phyloP scores from a whole-genome alignment of 352 stramenopile species.

The Pythium aphanidermatum region DNA sequence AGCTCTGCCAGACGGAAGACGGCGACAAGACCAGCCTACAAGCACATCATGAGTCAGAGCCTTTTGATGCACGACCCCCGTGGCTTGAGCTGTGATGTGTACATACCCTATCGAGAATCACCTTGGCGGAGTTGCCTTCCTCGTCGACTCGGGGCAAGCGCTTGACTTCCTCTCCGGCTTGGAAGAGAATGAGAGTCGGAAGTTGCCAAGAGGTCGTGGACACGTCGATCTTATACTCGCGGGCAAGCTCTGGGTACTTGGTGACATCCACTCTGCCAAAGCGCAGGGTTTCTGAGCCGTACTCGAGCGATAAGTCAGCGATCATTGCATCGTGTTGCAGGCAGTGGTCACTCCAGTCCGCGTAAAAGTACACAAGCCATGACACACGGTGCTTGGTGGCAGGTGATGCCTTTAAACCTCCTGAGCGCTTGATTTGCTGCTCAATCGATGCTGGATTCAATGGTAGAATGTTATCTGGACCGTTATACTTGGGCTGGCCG shows the following conservation, averaged over 20 bases:
- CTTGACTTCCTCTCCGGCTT: slow-evolving; percentile 46
- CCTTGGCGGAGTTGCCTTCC: slow-evolving; percentile 49
- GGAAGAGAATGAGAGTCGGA: slow-evolving; percentile 70
- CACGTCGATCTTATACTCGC: slow-evolving; percentile 52
- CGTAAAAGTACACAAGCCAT: slow-evolving; percentile 71
- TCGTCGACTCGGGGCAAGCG: slow-evolving; percentile 50
- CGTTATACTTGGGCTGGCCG: slow-evolving; percentile 55
- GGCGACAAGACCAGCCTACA: slow-evolving; percentile 34
- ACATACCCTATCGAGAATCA: slow-evolving; percentile 49
- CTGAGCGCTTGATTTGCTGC: slow-evolving; percentile 34
- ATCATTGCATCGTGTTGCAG: slow-evolving; percentile 70
- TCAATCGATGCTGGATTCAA: slow-evolving; percentile 43
- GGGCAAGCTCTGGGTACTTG: slow-evolving; percentile 55
- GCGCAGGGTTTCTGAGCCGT: slow-evolving; percentile 34
- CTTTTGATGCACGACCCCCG: too few species aligned
- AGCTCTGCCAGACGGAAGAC: slow-evolving; percentile 55
- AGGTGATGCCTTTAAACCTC: slow-evolving; percentile 14
- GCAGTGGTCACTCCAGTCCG: slow-evolving; percentile 71
- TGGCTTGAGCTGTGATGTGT: background rate
- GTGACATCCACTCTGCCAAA: slow-evolving; percentile 67
- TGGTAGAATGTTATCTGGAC: slow-evolving; percentile 42
- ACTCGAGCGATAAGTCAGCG: slow-evolving; percentile 61
- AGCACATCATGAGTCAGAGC: too few species aligned
- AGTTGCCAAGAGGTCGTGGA: slow-evolving; percentile 62
- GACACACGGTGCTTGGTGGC: slow-evolving; percentile 27